Evolutionary conservation across 441 rosid species (phyloP).

Genomic region (Erodium texanum): DNA sequence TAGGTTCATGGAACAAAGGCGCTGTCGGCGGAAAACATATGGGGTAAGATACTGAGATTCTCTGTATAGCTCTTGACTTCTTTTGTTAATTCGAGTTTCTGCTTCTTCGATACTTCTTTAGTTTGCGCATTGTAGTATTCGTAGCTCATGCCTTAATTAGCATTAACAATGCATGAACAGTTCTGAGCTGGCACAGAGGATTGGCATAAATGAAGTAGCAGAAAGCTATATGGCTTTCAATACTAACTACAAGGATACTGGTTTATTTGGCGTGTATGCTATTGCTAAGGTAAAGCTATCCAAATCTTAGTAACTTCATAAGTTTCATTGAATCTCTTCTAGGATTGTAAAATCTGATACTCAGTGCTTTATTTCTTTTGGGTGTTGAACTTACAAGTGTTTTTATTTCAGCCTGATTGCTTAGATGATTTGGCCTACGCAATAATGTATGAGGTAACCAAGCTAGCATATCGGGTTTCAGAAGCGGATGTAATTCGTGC

Average conservation of each 20-base stretch:
- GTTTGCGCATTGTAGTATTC: neutral
- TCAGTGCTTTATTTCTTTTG: neutral
- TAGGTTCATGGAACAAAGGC: slow-evolving; percentile 91
- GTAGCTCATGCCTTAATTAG: slow-evolving; percentile 10
- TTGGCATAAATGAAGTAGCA: slow-evolving; percentile 76
- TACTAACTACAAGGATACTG: slow-evolving; percentile 98
- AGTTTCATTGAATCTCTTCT: neutral
- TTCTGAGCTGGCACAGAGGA: slow-evolving; percentile 79
- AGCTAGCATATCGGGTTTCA: slow-evolving; percentile 79
- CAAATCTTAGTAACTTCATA: neutral
- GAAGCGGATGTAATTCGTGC: slow-evolving; percentile 95
- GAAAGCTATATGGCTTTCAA: slow-evolving; percentile 98
- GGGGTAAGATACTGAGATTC: slow-evolving; percentile 45
- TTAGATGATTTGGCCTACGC: slow-evolving; percentile 92
- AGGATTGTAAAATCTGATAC: neutral
- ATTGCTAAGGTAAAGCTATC: slow-evolving; percentile 67
- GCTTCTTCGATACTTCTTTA: too few relatives aligned
- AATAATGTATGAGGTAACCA: slow-evolving; percentile 74
- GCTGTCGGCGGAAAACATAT: slow-evolving; percentile 93
- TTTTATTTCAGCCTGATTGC: slow-evolving; percentile 60
- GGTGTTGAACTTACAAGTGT: slow-evolving; percentile 9
- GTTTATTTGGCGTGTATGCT: slow-evolving; percentile 93
- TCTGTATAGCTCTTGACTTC: too few relatives aligned
- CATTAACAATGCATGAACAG: slow-evolving; percentile 35
- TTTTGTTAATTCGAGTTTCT: too few relatives aligned